A percentile compares a stretch with the other conserved stretches of the same genome.
These are phyloP conservation scores for Coemansia sp. DNA, from an alignment of 192 early-diverging fungal species.

Conservation along the genomic window DNA sequence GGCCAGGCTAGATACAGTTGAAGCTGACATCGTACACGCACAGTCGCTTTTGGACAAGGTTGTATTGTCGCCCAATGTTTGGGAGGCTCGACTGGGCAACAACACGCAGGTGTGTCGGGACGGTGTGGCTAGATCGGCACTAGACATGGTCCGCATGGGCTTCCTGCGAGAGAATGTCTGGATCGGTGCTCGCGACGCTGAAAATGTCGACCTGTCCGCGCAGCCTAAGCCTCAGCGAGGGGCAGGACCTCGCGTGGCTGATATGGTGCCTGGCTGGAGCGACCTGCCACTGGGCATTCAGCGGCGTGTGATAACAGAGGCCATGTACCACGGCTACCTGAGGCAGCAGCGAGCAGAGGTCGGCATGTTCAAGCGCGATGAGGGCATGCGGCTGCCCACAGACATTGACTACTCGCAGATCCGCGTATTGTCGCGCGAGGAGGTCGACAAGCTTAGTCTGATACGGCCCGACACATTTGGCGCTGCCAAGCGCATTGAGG, in stretches of 20 bases:
- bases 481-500: slow-evolving; percentile 78
- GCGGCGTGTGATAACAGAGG: slow-evolving; percentile 64
- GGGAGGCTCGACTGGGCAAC: slow-evolving; percentile 46
- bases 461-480: slow-evolving; percentile 55
- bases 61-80: slow-evolving; percentile 59
- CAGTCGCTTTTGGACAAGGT: slow-evolving; percentile 57
- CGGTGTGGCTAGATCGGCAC: slow-evolving; percentile 46
- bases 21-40: slow-evolving; percentile 56
- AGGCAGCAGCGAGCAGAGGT: slow-evolving; percentile 68
- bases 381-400: slow-evolving; percentile 62
- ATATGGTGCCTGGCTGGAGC: slow-evolving; percentile 61
- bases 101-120: slow-evolving; percentile 38
- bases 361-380: slow-evolving; percentile 65
- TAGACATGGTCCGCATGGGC: slow-evolving; percentile 57
- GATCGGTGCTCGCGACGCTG: slow-evolving; percentile 41
- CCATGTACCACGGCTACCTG: slow-evolving; percentile 70
- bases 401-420: slow-evolving; percentile 66
- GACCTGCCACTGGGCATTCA: slow-evolving; percentile 57
- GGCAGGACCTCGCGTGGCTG: slow-evolving; percentile 17
- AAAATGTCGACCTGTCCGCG: not conserved
- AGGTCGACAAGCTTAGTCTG: slow-evolving; percentile 43
- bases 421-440: slow-evolving; percentile 51
- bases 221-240: slow-evolving; percentile 7
- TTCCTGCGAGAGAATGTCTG: slow-evolving; percentile 50
- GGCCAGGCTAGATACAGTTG: slow-evolving; percentile 40